Evolutionary conservation across 768 basidiomycete species (phyloP).

Genomic region (Ramaria rubella): DNA sequence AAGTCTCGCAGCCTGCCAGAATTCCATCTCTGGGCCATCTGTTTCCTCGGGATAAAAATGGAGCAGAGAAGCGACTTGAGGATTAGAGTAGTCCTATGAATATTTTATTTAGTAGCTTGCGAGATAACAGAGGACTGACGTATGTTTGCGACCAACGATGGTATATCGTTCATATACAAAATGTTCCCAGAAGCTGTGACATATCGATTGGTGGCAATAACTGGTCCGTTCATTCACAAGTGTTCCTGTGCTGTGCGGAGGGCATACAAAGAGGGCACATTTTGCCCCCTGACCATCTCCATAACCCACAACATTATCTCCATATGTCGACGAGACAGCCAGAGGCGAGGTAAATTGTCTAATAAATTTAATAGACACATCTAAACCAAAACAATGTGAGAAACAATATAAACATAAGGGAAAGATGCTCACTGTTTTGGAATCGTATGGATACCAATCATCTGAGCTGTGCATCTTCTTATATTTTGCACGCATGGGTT

Average conservation of each 20-base stretch:
- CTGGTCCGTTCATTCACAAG: background rate
- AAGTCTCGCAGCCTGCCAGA: background rate
- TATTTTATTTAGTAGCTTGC: background rate
- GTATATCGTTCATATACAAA: background rate
- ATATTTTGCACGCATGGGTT: background rate
- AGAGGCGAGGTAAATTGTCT: slow-evolving; percentile 2
- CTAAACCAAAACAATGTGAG: background rate
- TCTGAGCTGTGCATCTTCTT: background rate
- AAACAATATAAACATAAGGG: background rate
- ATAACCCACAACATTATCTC: slow-evolving; percentile 5
- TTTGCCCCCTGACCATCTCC: background rate
- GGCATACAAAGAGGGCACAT: slow-evolving; percentile 5
- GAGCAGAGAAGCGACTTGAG: background rate
- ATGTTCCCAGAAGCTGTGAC: background rate
- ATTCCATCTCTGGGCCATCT: background rate
- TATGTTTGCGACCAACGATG: background rate
- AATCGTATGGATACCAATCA: background rate
- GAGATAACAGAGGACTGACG: background rate
- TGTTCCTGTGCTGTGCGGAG: background rate
- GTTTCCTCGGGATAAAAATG: slow-evolving; percentile 1
- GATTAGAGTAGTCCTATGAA: slow-evolving; percentile 5
- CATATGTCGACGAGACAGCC: background rate
- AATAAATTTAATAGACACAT: background rate
- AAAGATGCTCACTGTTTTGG: background rate
- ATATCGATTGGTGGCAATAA: background rate